A percentile compares a stretch with the other conserved stretches of the same genome.
phyloP scores from a whole-genome alignment of 73 alveolate genomes.

The Tetrahymena malaccensis region DNA sequence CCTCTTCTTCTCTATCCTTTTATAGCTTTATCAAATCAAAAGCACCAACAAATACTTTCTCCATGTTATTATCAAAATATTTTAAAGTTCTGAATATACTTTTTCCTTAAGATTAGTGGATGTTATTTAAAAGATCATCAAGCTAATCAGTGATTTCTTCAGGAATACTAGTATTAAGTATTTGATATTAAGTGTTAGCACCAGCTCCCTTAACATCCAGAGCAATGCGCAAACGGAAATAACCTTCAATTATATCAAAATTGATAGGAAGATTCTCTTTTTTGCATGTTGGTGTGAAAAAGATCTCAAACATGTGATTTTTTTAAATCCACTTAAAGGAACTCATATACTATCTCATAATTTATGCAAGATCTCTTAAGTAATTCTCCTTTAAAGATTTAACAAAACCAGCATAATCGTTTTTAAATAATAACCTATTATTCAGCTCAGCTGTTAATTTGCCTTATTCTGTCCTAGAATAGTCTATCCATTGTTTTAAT shows the following conservation, averaged over 20 bases:
- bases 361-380: background rate
- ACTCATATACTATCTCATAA: background rate
- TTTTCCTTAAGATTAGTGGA: background rate
- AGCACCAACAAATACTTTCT: background rate
- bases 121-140: background rate
- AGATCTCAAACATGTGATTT: background rate
- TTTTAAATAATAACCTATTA: background rate
- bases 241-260: background rate
- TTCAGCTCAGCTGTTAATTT: background rate
- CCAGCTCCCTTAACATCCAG: background rate
- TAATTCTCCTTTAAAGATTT: background rate
- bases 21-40: background rate
- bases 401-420: background rate
- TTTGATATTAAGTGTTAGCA: background rate
- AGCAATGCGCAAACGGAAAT: background rate
- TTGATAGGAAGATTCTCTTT: background rate
- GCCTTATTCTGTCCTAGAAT: background rate
- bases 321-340: background rate
- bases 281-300: background rate
- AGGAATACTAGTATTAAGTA: background rate
- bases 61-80: background rate
- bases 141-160: background rate
- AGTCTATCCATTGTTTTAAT: background rate
- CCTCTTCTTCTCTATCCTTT: background rate
- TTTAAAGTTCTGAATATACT: background rate